Conservation (phyloP, 805 yeast genomes). For the Lipomyces sp. region DNA sequence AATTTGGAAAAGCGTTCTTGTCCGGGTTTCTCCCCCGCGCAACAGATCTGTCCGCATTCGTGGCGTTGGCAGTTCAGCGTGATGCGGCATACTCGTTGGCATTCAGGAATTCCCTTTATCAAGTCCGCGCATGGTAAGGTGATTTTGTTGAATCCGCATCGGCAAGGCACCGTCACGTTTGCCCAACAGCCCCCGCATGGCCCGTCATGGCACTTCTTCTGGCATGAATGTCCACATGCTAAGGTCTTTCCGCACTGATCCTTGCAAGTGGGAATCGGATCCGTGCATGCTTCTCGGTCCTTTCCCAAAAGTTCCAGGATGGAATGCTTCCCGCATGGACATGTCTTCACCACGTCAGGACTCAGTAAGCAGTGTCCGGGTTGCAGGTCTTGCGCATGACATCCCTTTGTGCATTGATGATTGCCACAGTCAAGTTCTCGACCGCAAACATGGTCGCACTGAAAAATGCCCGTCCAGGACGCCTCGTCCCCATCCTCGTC, state of each 20-base stretch:
- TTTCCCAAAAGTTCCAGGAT: conserved; percentile 42
- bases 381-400: conserved; percentile 52
- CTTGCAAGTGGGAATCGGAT: conserved; percentile 75
- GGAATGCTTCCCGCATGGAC: conserved; percentile 74
- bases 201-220: conserved; percentile 71
- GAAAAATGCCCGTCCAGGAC: conserved; percentile 51
- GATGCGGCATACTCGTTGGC: conserved; percentile 70
- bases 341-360: conserved; percentile 57
- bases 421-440: conserved; percentile 58
- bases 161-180: conserved; percentile 52
- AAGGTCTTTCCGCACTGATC: conserved; percentile 58
- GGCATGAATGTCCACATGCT: conserved; percentile 71
- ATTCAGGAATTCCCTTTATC: conserved; percentile 46
- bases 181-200: conserved; percentile 66
- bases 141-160: conserved; percentile 49
- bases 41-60: conserved; percentile 65
- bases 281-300: conserved; percentile 59
- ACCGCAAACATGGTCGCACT: conserved; percentile 48
- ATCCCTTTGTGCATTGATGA: conserved; percentile 50
- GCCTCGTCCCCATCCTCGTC: conserved; percentile 27
- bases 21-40: conserved; percentile 64
- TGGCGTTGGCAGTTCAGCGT: conserved; percentile 78
- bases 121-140: conserved; percentile 18
- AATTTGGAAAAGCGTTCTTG: conserved; percentile 39
- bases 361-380: conserved; percentile 56